phyloP scores from a whole-genome alignment of 148 eudicot species.

The Silene conica region DNA sequence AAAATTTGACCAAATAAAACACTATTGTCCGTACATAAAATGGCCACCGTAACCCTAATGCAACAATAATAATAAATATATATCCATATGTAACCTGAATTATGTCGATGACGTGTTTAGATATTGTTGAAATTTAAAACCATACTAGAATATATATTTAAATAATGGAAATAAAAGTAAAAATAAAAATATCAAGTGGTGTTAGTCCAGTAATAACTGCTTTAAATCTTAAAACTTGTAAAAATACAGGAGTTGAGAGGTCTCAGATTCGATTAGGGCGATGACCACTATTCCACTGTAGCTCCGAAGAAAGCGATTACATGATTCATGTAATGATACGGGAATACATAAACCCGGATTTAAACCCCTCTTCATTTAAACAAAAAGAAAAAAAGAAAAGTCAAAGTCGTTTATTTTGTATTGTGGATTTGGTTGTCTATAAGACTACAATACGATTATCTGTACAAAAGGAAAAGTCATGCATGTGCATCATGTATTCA shows the following conservation, averaged over 20 bases:
- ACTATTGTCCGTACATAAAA: not conserved
- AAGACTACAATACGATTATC: not conserved
- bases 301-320: too few species aligned
- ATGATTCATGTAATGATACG: too few species aligned
- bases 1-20: not conserved
- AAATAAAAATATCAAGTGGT: too few species aligned
- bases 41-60: not conserved
- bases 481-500: not conserved
- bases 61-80: not conserved
- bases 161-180: too few species aligned
- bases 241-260: too few species aligned
- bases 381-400: too few species aligned
- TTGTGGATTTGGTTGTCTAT: not conserved
- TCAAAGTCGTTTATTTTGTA: not conserved
- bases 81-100: not conserved
- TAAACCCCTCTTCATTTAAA: too few species aligned
- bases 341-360: too few species aligned
- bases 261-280: too few species aligned
- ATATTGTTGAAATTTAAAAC: not conserved
- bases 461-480: not conserved
- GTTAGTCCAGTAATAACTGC: too few species aligned
- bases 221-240: too few species aligned
- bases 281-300: too few species aligned
- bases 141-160: not conserved
- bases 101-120: not conserved